A percentile compares a stretch with the other conserved stretches of the same genome.
These are phyloP conservation scores for Yamadazyma endophytica DNA, from an alignment of 805 yeast species.

Conservation along the genomic window DNA sequence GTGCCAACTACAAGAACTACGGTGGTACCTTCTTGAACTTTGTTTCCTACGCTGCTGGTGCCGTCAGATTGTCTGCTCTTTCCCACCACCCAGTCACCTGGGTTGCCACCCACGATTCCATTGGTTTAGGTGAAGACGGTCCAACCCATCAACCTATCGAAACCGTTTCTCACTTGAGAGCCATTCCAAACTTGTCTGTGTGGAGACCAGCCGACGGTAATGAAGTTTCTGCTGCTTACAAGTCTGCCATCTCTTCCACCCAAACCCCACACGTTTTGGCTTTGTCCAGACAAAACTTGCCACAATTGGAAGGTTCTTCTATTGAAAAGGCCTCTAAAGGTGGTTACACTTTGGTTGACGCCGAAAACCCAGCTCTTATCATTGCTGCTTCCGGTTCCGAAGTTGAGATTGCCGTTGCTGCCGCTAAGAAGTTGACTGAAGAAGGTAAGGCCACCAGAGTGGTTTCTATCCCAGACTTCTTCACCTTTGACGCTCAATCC, in stretches of 20 bases:
- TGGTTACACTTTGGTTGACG: slow-evolving; percentile 72
- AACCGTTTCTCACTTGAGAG: slow-evolving; percentile 82
- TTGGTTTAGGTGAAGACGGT: slow-evolving; percentile 90
- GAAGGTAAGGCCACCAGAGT: slow-evolving; percentile 73
- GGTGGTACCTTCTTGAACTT: slow-evolving; percentile 99
- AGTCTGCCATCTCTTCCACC: slow-evolving; percentile 55
- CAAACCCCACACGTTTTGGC: slow-evolving; percentile 73
- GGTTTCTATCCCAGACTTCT: slow-evolving; percentile 91
- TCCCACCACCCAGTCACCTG: slow-evolving; percentile 80
- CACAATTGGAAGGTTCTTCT: slow-evolving; percentile 90
- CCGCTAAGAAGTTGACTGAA: slow-evolving; percentile 66
- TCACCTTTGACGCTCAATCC: slow-evolving; percentile 82
- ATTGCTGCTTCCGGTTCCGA: slow-evolving; percentile 93
- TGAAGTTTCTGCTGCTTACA: slow-evolving; percentile 81
- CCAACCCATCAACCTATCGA: slow-evolving; percentile 94
- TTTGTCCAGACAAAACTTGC: slow-evolving; percentile 80
- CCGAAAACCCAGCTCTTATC: slow-evolving; percentile 63
- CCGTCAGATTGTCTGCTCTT: slow-evolving; percentile 78
- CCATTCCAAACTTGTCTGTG: slow-evolving; percentile 74
- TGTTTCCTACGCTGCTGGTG: slow-evolving; percentile 79
- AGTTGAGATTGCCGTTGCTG: slow-evolving; percentile 76
- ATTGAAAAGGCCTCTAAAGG: slow-evolving; percentile 92
- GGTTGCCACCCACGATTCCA: slow-evolving; percentile 89
- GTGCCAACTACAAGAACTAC: slow-evolving; percentile 81
- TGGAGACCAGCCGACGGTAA: slow-evolving; percentile 96